phyloP scores from a whole-genome alignment of 179 eudicot species.

The Gypsophila paniculata region DNA sequence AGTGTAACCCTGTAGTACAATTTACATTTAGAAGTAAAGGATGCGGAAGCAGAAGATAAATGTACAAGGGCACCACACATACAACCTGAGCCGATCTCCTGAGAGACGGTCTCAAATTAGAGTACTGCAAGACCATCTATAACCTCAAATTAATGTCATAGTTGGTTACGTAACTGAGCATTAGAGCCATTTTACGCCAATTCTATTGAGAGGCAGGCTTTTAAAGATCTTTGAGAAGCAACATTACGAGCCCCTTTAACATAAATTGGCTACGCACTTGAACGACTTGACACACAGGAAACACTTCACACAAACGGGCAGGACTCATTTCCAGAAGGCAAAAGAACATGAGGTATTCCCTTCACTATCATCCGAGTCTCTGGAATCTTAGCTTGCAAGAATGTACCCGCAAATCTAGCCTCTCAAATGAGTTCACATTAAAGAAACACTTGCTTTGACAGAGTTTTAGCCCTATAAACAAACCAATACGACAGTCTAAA shows the following conservation, averaged over 20 bases:
- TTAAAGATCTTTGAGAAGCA: not conserved
- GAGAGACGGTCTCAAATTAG: too few species aligned
- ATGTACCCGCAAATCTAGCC: not conserved
- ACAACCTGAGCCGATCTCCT: too few species aligned
- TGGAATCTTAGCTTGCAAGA: not conserved
- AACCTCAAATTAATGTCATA: too few species aligned
- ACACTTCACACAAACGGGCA: not conserved
- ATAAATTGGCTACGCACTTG: not conserved
- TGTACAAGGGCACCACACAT: too few species aligned
- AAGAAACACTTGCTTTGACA: not conserved
- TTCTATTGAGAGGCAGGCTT: too few species aligned
- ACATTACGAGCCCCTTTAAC: not conserved
- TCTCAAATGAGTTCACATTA: not conserved
- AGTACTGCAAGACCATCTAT: too few species aligned
- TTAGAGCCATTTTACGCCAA: too few species aligned
- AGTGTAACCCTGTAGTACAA: slow-evolving; percentile 57
- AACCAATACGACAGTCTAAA: too few species aligned
- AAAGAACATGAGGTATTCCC: not conserved
- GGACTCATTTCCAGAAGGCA: not conserved
- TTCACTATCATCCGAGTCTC: not conserved
- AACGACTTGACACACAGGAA: not conserved
- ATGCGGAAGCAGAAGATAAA: not conserved
- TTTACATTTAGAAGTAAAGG: not conserved
- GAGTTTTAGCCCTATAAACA: not conserved
- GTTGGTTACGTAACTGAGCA: too few species aligned